Base-by-base conservation (phyloP, 73 alveolate species). In the Blepharisma japonicum region DNA sequence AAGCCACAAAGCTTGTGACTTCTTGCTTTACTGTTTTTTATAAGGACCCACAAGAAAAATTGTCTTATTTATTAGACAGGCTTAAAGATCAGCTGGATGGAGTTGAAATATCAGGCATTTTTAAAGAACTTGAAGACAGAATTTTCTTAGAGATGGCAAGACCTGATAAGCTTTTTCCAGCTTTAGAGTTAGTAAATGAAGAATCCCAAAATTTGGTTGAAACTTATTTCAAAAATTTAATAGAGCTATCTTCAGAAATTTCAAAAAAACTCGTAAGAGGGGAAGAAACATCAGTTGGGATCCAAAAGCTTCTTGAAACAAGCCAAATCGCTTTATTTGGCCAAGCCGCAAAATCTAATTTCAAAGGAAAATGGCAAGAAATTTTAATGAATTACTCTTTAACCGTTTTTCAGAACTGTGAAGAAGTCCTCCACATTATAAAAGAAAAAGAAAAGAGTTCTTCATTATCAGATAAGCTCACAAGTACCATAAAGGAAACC, bases 361-460 rank as follows among this genome's bases (percentile, higher is more conserved):
- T 7, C 45, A 8, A 56, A 56, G 72, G 72, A 14, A 56, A 56
- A 56, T 56, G 72, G 72, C 72, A 56, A 20, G 72, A 56, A 56
- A 20, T 56, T 6, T 21, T 56, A 8, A 56, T 7, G 7, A 21
- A 21, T 20, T 56, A 56, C 18, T 14, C 72, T 56, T 8, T 56
- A 7, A 56, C 7, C 8, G 7, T 56, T 21, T 6, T 56, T 7
- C 8, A 20, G 9, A 7, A 6, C 72, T 7, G 7, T 7, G 72
- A 56, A 20, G 72, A 38, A 14, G 6, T 56, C 25, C 7, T 21
- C 9, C 20, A 21, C 18, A 8, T 7, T 9, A 38, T 56, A 6
- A 8, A 56, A 6, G 46, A 8, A 8, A 8, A 7, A 7, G 6
- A 7, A 56, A 56, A 56, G 18, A 38, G 18, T 21, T 6, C 8